phyloP scores from a whole-genome alignment of 1,139 yeast genomes.

The Candida sanyaensis region DNA sequence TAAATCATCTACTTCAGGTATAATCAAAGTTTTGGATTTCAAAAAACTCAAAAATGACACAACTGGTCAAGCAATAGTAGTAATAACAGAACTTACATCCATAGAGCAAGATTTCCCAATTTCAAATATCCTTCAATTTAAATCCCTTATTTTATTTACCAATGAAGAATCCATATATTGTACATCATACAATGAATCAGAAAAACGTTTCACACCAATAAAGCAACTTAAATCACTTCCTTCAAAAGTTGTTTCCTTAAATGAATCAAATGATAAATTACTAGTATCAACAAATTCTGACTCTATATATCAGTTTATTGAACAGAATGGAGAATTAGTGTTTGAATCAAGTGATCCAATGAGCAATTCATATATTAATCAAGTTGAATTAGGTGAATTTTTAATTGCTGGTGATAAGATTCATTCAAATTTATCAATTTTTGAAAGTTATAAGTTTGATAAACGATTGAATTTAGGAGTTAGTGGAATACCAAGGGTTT shows the following conservation, averaged over 20 bases:
- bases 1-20: constrained; percentile 29
- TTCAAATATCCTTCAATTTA: constrained; percentile 38
- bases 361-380: constrained; percentile 42
- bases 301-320: constrained; percentile 34
- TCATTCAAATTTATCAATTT: constrained; percentile 37
- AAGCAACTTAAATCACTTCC: constrained; percentile 28
- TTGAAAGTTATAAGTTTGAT: constrained; percentile 13
- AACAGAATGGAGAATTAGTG: constrained; percentile 14
- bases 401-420: constrained; percentile 43
- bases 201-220: constrained; percentile 37
- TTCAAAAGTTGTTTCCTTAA: constrained; percentile 40
- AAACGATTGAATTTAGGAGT: constrained; percentile 18
- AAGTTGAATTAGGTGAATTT: constrained; percentile 17
- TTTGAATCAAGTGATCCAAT: constrained; percentile 33
- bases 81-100: constrained; percentile 37
- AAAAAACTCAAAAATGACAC: constrained; percentile 21
- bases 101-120: constrained; percentile 39
- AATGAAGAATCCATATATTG: constrained; percentile 33
- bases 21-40: constrained; percentile 46
- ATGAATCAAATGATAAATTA: constrained; percentile 24
- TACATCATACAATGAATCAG: constrained; percentile 40
- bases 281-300: constrained; percentile 43
- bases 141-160: constrained; percentile 33
- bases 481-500: constrained; percentile 47
- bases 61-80: constrained; percentile 16